Percentiles rank a stretch among this genome's conserved stretches.
These are phyloP conservation scores for Basipetospora chlamydospora DNA, from an alignment of 2,329 filamentous ascomycete genomes.

Conservation along the genomic window DNA sequence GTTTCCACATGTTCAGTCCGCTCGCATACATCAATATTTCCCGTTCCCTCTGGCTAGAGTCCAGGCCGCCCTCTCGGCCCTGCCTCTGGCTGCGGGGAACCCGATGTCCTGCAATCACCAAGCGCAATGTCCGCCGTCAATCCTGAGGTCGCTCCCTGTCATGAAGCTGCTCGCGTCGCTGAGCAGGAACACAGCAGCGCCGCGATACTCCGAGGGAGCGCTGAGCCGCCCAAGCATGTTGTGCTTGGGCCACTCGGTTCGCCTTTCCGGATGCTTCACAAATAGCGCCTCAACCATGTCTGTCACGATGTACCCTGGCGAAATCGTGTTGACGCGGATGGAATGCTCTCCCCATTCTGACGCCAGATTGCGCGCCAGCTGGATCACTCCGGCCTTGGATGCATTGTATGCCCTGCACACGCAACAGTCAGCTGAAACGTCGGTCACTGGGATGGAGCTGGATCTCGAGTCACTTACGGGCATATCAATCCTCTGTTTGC, in stretches of 20 bases:
- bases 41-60: too few species aligned
- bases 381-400: conserved; percentile 59
- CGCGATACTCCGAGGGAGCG: conserved; percentile 53
- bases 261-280: conserved; percentile 54
- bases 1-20: too few species aligned
- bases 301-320: conserved; percentile 66
- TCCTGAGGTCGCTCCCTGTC: conserved; percentile 61
- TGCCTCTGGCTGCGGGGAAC: too few species aligned
- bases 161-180: conserved; percentile 61
- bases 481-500: conserved; percentile 47
- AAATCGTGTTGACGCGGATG: conserved; percentile 71
- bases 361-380: conserved; percentile 56
- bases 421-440: too few species aligned
- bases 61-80: too few species aligned
- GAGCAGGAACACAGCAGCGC: conserved; percentile 59
- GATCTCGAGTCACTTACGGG: conserved; percentile 41
- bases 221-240: conserved; percentile 71
- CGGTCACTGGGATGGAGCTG: too few species aligned
- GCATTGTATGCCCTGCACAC: conserved; percentile 52
- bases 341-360: conserved; percentile 57
- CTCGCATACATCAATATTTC: too few species aligned
- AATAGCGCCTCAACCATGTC: conserved; percentile 77
- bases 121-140: conserved; percentile 47
- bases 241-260: conserved; percentile 58
- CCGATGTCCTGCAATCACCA: too few species aligned